Conservation (phyloP, 1,284 basidiomycete species). For the Psilocybe mexicana region DNA sequence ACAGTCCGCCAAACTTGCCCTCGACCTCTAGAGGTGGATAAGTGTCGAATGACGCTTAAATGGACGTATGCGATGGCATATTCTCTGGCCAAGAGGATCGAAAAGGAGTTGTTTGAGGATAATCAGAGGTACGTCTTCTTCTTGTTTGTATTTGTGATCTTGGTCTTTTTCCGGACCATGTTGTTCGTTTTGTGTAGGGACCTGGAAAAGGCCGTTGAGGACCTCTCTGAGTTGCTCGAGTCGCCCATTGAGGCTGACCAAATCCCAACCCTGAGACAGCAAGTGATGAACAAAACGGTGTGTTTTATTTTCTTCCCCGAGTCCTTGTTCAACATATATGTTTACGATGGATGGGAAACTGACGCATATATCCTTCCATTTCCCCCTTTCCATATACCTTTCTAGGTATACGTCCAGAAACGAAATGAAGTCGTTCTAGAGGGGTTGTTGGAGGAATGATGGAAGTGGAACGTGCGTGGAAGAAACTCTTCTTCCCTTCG, state of each 20-base stretch:
- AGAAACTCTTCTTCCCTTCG: too few relatives aligned
- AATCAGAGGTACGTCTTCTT: slow-evolving; percentile 75
- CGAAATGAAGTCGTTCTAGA: too few relatives aligned
- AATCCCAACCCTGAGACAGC: slow-evolving; percentile 83
- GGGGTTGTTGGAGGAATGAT: too few relatives aligned
- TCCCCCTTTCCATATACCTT: too few relatives aligned
- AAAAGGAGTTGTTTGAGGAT: slow-evolving; percentile 96
- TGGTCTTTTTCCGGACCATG: not conserved
- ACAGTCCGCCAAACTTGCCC: slow-evolving; percentile 93
- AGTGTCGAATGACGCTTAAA: slow-evolving; percentile 94
- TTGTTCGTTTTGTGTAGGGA: slow-evolving; percentile 56
- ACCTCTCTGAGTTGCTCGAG: slow-evolving; percentile 91
- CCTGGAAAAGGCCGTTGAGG: slow-evolving; percentile 93
- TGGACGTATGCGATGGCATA: slow-evolving; percentile 99
- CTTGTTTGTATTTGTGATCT: not conserved
- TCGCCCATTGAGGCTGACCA: slow-evolving; percentile 85
- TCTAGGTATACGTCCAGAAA: slow-evolving; percentile 92
- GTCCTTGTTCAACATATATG: not conserved
- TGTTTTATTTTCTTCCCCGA: slow-evolving; percentile 25
- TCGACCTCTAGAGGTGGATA: slow-evolving; percentile 89
- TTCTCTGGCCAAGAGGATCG: slow-evolving; percentile 85
- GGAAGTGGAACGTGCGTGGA: too few relatives aligned
- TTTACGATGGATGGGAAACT: not conserved
- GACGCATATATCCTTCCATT: too few relatives aligned
- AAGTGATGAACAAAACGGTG: slow-evolving; percentile 93